Percentiles rank a stretch among this genome's conserved stretches.
Evolutionary conservation across 768 basidiomycete species (phyloP).

Genomic region (Asterophora lycoperdoides): DNA sequence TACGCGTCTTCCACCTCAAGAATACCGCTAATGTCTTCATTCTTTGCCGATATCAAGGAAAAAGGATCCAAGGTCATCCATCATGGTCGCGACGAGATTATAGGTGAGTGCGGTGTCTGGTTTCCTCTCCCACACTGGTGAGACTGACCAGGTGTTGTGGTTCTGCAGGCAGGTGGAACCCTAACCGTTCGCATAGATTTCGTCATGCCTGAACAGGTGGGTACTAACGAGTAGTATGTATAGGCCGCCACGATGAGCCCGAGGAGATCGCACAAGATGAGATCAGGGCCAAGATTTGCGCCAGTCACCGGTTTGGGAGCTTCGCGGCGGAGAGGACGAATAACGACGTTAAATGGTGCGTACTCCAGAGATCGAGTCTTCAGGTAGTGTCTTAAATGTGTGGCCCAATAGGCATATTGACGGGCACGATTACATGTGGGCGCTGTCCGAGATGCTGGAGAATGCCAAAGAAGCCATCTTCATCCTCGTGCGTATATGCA

Average conservation of each 20-base stretch:
- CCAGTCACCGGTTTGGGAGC: constrained; percentile 76
- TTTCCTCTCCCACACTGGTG: too few relatives aligned
- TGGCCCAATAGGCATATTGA: constrained; percentile 66
- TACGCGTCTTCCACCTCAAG: too few relatives aligned
- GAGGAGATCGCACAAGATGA: constrained; percentile 69
- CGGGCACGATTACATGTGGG: constrained; percentile 97
- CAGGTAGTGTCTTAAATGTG: too few relatives aligned
- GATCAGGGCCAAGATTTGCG: constrained; percentile 70
- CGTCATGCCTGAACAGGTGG: not conserved
- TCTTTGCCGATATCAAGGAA: constrained; percentile 22
- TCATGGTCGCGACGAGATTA: constrained; percentile 39
- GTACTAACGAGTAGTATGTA: not conserved
- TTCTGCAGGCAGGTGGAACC: constrained; percentile 37
- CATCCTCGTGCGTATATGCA: constrained; percentile 54
- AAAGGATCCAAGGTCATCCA: constrained; percentile 31
- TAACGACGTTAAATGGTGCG: constrained; percentile 81
- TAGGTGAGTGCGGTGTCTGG: constrained; percentile 22
- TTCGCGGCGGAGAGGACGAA: constrained; percentile 71
- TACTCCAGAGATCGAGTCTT: too few relatives aligned
- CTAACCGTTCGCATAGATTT: constrained; percentile 35
- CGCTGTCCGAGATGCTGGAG: constrained; percentile 85
- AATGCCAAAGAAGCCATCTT: constrained; percentile 80
- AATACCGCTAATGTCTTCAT: constrained; percentile 21
- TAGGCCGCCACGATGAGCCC: constrained; percentile 71
- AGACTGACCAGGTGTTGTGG: not conserved